Evolutionary conservation across 495 filamentous ascomycete species (phyloP).

Genomic region (Neurospora sp.): DNA sequence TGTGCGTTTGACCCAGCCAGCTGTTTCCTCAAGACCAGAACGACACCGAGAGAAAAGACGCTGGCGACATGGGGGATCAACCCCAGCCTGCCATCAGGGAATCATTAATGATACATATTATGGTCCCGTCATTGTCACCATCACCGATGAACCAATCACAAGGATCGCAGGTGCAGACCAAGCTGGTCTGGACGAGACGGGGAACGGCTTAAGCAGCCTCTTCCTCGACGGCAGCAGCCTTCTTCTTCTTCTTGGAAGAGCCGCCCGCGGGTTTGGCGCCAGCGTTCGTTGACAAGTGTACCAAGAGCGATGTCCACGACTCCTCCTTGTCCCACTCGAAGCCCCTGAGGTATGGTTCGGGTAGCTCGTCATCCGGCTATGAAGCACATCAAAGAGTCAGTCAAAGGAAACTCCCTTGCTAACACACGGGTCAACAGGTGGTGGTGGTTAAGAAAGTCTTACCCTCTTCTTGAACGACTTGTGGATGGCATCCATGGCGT

Average conservation of each 20-base stretch:
- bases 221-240: conserved; percentile 34
- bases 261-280: conserved; percentile 32
- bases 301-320: conserved; percentile 59
- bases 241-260: conserved; percentile 60
- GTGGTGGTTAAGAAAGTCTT: conserved; percentile 12
- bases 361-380: conserved; percentile 82
- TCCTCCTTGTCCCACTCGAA: conserved; percentile 95
- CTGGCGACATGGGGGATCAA: not conserved
- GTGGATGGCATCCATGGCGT: conserved; percentile 86
- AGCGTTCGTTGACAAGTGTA: conserved; percentile 68
- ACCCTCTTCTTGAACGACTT: conserved; percentile 94
- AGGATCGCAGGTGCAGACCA: not conserved
- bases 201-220: not conserved
- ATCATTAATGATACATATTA: not conserved
- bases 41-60: not conserved
- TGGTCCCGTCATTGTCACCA: not conserved
- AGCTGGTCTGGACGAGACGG: not conserved
- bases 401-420: not conserved
- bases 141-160: not conserved
- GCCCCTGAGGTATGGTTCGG: conserved; percentile 71
- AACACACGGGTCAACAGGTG: not conserved
- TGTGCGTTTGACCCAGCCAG: not conserved
- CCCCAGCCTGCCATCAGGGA: not conserved
- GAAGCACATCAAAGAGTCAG: not conserved
- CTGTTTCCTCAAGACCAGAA: not conserved